These are phyloP conservation scores for Capsella bursapastoris DNA, from an alignment of 345 rosid species.

Conservation along the genomic window DNA sequence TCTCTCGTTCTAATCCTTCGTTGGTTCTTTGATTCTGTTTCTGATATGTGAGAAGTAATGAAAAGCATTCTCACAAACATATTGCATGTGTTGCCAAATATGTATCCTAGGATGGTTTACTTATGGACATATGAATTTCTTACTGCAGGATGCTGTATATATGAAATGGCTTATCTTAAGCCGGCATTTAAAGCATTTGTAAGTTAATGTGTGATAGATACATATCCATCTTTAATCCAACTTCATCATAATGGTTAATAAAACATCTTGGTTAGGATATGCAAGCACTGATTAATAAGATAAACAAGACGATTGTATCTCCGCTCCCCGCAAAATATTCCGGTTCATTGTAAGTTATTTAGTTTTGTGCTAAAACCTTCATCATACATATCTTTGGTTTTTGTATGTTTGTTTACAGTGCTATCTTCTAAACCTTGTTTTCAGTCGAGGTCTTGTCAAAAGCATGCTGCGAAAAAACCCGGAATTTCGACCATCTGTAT, in stretches of 20 bases:
- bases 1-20: background rate
- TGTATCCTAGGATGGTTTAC: constrained; percentile 10
- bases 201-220: constrained; percentile 44
- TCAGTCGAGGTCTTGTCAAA: constrained; percentile 85
- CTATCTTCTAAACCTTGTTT: constrained; percentile 22
- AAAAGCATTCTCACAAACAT: background rate
- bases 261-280: constrained; percentile 66
- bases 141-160: constrained; percentile 87
- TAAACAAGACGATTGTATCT: constrained; percentile 80
- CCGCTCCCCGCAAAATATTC: constrained; percentile 91
- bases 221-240: background rate
- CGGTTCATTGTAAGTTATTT: constrained; percentile 70
- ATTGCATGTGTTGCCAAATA: constrained; percentile 2
- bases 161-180: constrained; percentile 83
- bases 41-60: constrained; percentile 25
- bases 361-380: background rate
- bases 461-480: constrained; percentile 97
- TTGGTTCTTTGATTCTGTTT: constrained; percentile 6
- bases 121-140: constrained; percentile 1
- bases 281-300: constrained; percentile 94
- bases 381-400: background rate
- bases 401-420: background rate
- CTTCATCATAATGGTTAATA: background rate
- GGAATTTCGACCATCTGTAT: constrained; percentile 84
- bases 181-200: constrained; percentile 97